A percentile compares a stretch with the other conserved stretches of the same genome.
Evolutionary conservation across 2,329 filamentous ascomycete species (phyloP).

Genomic region (Cadophora luteo-olivacea): DNA sequence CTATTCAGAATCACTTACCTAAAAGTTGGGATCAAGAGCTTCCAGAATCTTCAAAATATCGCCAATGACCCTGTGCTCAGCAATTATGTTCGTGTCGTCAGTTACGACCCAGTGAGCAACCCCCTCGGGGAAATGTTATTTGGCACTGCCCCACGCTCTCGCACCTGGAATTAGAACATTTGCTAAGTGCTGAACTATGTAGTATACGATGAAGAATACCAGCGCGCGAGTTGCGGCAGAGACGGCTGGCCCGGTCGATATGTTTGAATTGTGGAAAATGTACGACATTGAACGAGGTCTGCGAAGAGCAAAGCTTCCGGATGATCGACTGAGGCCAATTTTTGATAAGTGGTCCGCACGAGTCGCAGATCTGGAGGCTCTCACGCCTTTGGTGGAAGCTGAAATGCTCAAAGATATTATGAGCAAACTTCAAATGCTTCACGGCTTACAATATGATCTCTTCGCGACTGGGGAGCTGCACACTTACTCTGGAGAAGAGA

Average conservation of each 20-base stretch:
- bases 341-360: not conserved
- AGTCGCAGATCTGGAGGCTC: not conserved
- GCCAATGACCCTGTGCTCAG: not conserved
- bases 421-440: not conserved
- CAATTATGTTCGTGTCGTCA: conserved; percentile 5
- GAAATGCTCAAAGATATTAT: not conserved
- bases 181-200: not conserved
- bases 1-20: not conserved
- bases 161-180: not conserved
- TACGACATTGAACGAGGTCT: not conserved
- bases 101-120: not conserved
- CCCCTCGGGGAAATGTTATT: not conserved
- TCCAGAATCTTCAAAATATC: not conserved
- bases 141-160: not conserved
- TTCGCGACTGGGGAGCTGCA: not conserved
- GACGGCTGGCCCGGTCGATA: not conserved
- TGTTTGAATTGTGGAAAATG: conserved; percentile 4
- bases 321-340: not conserved
- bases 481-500: not conserved
- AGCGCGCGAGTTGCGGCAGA: not conserved
- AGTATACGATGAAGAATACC: conserved; percentile 4
- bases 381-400: not conserved
- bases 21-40: not conserved
- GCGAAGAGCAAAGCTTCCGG: not conserved
- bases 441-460: not conserved